Percentiles rank a stretch among this genome's conserved stretches.
phyloP scores from a whole-genome alignment of 805 yeast genomes.

The Metschnikowia colocasiae region DNA sequence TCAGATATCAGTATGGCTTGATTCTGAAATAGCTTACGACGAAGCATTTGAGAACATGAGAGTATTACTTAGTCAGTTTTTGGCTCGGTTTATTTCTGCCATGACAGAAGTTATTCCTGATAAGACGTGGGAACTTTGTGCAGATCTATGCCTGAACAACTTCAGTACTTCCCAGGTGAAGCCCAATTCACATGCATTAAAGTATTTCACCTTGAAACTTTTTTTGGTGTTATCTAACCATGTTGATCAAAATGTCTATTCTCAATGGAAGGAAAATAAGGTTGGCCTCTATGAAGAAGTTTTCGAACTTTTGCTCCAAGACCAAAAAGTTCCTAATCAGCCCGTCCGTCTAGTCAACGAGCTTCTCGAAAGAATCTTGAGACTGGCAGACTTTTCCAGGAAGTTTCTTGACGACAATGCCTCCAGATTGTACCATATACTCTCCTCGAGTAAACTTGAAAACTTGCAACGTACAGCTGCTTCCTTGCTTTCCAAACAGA shows the following conservation, averaged over 20 bases:
- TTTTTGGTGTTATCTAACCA: constrained; percentile 25
- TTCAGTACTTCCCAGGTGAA: constrained; percentile 40
- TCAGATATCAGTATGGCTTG: constrained; percentile 55
- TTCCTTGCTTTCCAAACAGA: constrained; percentile 35
- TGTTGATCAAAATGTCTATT: constrained; percentile 2
- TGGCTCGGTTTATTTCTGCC: constrained; percentile 22
- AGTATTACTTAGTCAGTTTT: constrained; percentile 47
- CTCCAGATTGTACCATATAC: constrained; percentile 34
- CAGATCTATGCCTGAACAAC: constrained; percentile 41
- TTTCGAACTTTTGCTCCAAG: constrained; percentile 39
- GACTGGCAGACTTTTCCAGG: constrained; percentile 26
- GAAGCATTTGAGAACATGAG: constrained; percentile 49
- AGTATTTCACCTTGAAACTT: constrained; percentile 45
- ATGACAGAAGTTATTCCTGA: constrained; percentile 22
- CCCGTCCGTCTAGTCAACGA: constrained; percentile 29
- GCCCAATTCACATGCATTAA: constrained; percentile 40
- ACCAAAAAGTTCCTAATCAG: constrained; percentile 15
- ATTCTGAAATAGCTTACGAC: constrained; percentile 59
- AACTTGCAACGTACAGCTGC: constrained; percentile 44
- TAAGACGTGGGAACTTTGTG: constrained; percentile 35
- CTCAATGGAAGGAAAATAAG: constrained; percentile 29
- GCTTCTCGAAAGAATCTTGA: constrained; percentile 22
- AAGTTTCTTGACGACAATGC: constrained; percentile 28
- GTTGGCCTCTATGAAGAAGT: constrained; percentile 40
- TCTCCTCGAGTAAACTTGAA: constrained; percentile 20